Evolutionary conservation across 1,284 basidiomycete genomes (phyloP).

Genomic region (Ustilago esculenta): DNA sequence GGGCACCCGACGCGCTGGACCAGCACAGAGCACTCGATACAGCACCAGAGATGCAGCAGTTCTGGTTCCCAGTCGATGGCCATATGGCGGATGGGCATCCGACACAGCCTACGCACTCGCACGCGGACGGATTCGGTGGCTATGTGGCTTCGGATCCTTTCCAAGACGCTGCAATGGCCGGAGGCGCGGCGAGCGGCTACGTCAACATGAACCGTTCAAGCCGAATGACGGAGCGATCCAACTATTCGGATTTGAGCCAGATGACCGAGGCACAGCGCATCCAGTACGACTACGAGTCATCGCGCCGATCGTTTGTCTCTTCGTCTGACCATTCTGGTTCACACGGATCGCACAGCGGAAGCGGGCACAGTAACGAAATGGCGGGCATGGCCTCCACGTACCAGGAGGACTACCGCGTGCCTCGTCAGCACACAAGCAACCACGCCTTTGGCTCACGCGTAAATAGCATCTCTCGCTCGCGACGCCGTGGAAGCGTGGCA

Average conservation of each 20-base stretch:
- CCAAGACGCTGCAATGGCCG: constrained; percentile 12
- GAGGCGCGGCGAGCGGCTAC: constrained; percentile 15
- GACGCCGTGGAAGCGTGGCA: constrained; percentile 39
- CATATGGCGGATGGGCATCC: constrained; percentile 15
- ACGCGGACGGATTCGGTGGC: constrained; percentile 33
- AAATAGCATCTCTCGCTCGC: constrained; percentile 4
- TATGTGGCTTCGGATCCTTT: constrained; percentile 31
- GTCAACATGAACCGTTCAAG: constrained; percentile 49
- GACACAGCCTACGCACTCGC: not conserved
- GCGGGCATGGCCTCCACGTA: constrained; percentile 28
- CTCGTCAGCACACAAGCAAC: constrained; percentile 27
- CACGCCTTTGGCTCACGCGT: constrained; percentile 21
- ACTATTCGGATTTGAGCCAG: constrained; percentile 35
- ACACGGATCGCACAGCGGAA: constrained; percentile 19
- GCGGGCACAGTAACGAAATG: constrained; percentile 20
- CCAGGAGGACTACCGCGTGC: constrained; percentile 38
- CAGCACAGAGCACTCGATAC: constrained; percentile 25
- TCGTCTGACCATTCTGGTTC: constrained; percentile 21
- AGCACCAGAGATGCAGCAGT: constrained; percentile 29
- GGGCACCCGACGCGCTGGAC: constrained; percentile 49
- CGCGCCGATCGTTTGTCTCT: constrained; percentile 38
- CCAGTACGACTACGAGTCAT: constrained; percentile 51
- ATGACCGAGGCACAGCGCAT: constrained; percentile 57
- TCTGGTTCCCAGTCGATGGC: constrained; percentile 20
- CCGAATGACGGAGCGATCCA: constrained; percentile 49